Conservation (phyloP, 1,139 yeast species). For the Yamadazyma triangularis region DNA sequence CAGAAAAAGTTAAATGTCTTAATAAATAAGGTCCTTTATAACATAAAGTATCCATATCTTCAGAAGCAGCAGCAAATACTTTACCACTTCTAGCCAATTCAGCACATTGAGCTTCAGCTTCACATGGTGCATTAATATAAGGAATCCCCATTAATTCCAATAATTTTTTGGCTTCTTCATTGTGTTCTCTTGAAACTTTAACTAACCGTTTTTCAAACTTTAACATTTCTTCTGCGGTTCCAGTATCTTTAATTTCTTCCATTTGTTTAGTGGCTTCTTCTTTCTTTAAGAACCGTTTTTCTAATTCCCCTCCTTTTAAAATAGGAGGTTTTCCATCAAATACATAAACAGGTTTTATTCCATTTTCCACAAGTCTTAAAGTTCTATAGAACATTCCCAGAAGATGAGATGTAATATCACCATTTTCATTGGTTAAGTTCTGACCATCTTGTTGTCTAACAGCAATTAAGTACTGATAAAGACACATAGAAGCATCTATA, state of each 20-base stretch:
- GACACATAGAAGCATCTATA: slow-evolving; percentile 85
- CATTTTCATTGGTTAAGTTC: slow-evolving; percentile 79
- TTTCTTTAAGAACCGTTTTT: slow-evolving; percentile 73
- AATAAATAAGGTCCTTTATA: slow-evolving; percentile 80
- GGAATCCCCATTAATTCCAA: slow-evolving; percentile 93
- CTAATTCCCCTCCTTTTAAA: slow-evolving; percentile 88
- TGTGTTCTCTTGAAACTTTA: slow-evolving; percentile 81
- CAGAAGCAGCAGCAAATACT: slow-evolving; percentile 96
- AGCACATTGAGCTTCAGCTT: slow-evolving; percentile 99
- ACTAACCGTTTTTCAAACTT: slow-evolving; percentile 85
- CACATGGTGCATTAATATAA: slow-evolving; percentile 89
- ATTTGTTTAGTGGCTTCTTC: slow-evolving; percentile 79
- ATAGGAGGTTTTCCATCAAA: slow-evolving; percentile 96
- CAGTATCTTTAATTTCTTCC: slow-evolving; percentile 72
- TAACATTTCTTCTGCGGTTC: slow-evolving; percentile 71
- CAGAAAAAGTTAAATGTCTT: slow-evolving; percentile 90
- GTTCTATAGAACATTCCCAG: slow-evolving; percentile 97
- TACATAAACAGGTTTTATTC: slow-evolving; percentile 92
- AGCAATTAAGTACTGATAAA: slow-evolving; percentile 91
- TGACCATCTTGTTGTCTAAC: slow-evolving; percentile 97
- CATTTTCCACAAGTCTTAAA: slow-evolving; percentile 79
- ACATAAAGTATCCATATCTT: slow-evolving; percentile 97
- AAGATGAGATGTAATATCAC: slow-evolving; percentile 92
- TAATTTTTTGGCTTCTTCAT: slow-evolving; percentile 84
- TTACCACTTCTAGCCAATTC: slow-evolving; percentile 82